Conservation (phyloP, 306 rosid genomes). For the Sicyos baderoa region DNA sequence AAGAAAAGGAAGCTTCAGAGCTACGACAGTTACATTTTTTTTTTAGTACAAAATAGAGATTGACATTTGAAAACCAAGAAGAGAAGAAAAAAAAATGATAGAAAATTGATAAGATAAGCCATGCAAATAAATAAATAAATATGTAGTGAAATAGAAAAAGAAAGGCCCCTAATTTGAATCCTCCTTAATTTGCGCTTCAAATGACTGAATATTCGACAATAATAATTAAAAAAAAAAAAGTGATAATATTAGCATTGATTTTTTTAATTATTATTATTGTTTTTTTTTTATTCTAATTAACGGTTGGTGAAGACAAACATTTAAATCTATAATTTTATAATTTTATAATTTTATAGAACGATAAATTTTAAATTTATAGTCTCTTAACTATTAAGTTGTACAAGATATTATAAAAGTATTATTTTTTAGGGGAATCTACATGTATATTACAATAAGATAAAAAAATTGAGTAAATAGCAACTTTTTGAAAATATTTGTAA, state of each 20-base stretch:
- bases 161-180: background rate
- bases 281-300: no score
- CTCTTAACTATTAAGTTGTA: no score
- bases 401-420: no score
- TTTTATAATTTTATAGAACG: no score
- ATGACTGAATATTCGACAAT: background rate
- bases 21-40: background rate
- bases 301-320: no score
- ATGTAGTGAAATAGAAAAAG: background rate
- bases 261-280: no score
- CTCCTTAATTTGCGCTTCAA: conserved; percentile 11
- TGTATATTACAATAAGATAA: no score
- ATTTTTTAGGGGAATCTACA: no score
- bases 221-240: background rate
- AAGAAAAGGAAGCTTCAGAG: background rate
- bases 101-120: background rate
- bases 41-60: background rate
- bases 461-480: no score
- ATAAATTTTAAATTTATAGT: no score
- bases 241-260: background rate
- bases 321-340: no score
- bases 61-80: background rate
- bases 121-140: background rate
- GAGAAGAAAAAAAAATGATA: background rate
- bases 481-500: no score